Evolutionary conservation across 2,329 filamentous ascomycete species (phyloP), one percentile per base, ranked within the genome.

Genomic region (Cladosporium sp.): DNA sequence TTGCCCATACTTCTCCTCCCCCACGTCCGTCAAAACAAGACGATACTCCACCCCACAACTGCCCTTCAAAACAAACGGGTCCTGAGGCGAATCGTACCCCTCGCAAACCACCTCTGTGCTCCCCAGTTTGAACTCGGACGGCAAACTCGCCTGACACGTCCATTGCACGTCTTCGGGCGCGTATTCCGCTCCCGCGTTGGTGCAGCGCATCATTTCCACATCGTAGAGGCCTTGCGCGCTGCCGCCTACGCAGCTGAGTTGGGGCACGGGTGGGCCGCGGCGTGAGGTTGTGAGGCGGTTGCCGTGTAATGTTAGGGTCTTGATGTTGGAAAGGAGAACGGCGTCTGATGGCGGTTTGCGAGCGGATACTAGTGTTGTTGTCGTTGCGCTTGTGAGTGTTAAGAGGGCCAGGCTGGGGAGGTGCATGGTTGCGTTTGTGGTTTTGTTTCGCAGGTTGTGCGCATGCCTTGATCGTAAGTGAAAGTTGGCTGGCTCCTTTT

Each of bases 31-130:
- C 46, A 97, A 73, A 0, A 86, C 68, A 6, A 97, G 70, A 12
- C 85, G 78, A 69, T 97, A 97, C 70, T 95, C 88, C 19, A 95
- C 91, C 12, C 86, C 93, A 69, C 92, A 97, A 67, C 87, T 93
- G 18, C 93, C 93, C 62, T 87, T 90, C 48, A 97, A 72, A n/a
- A 97, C 79, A 67, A 89, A 94, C 0, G 82, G 82, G 66, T 97
- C 93, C 40, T 92, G 81, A 0, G 84, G 70, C 12, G 73, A 76
- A 51, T 79, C 74, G 70, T 95, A 97, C 9, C 93, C 92, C 65
- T 98, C 92, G 68, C 93, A 98, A 9, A 90, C 75, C 49, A 97
- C 92, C 55, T 97, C 91, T 9, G 92, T 96, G 54, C 80, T 78
- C 51, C 88, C 91, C 22, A 97, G 80, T 68, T 84, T 85, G 69